Percentiles rank a stretch among this genome's conserved stretches.
phyloP scores from a whole-genome alignment of 176 grass and related monocot genomes.

The Juncus effusus region DNA sequence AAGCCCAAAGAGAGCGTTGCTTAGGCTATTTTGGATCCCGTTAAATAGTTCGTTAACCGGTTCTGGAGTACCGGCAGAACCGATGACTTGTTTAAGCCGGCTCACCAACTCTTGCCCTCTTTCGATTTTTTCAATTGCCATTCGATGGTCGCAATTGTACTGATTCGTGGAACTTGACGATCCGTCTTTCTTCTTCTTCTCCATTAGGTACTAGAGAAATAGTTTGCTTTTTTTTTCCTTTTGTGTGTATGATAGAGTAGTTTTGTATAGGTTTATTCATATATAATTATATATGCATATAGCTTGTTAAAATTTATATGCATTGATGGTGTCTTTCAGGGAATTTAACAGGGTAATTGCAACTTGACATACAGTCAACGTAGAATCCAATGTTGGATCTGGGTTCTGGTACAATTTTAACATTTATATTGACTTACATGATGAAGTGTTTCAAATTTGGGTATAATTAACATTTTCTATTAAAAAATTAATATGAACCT shows the following conservation, averaged over 20 bases:
- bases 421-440: no score
- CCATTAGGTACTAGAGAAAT: conserved; percentile 1
- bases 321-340: not conserved
- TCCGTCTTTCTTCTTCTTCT: not conserved
- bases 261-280: conserved; percentile 6
- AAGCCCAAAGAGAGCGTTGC: conserved; percentile 14
- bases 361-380: no score
- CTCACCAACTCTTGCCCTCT: conserved; percentile 17
- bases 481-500: no score
- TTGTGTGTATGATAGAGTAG: not conserved
- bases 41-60: conserved; percentile 5
- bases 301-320: not conserved
- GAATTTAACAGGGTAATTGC: not conserved
- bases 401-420: no score
- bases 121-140: conserved; percentile 17
- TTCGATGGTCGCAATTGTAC: conserved; percentile 7
- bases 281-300: not conserved
- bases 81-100: conserved; percentile 4
- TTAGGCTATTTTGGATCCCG: conserved; percentile 12
- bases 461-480: no score
- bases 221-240: not conserved
- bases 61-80: not conserved
- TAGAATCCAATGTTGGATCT: no score
- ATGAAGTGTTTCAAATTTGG: no score
- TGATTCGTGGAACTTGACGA: not conserved